Base-by-base conservation (phyloP, 257 asterid species). In the Misopates orontium region DNA sequence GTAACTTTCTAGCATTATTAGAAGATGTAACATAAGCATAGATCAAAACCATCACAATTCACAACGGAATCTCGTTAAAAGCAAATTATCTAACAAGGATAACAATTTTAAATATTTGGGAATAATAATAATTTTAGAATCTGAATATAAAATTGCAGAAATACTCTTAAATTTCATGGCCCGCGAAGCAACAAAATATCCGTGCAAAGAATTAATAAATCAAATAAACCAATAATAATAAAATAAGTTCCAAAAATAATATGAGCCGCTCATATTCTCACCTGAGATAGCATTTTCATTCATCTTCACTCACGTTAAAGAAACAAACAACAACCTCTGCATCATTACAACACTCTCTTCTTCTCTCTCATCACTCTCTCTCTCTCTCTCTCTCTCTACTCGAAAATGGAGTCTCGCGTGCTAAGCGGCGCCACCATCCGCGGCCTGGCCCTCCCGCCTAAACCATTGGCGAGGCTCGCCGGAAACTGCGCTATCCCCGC, bases 321-420 rank as follows among this genome's bases (percentile, higher is more conserved):
- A 28, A 28, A 28, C 4, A 28, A 32, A 19, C 10, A 11, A 10
- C 41, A 44, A 32, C 56, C 13, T 24, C 57, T 54, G 53, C 60
- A 19, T 21, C 18, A 52, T 62, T 41, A n/a, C 44, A 56, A 3
- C 3, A 28, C 3, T 28, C 36, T 31, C 21, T 4, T 14, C 6
- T 5, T 8, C 3, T 2, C 3, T 28, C 36, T 31, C 21, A 14
- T 14, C 6, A 13, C 10, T 17, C 17, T 21, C 55, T 45, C 45
- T n/a, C 56, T n/a, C 63, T 12, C 40, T 11, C 56, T 62, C 70
- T 60, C 71, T 56, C 84, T 77, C 83, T 71, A 72, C 40, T 24
- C 70, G 66, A 24, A 62, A 73, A 91, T 93, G 98, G 98, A 85
- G 95, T 93, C 97, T 68, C 97, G 95, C 72, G 89, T 94, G 62